Percentiles rank a stretch among this genome's conserved stretches.
Conservation (phyloP, 2,329 filamentous ascomycete genomes). For the Exophiala sideris region DNA sequence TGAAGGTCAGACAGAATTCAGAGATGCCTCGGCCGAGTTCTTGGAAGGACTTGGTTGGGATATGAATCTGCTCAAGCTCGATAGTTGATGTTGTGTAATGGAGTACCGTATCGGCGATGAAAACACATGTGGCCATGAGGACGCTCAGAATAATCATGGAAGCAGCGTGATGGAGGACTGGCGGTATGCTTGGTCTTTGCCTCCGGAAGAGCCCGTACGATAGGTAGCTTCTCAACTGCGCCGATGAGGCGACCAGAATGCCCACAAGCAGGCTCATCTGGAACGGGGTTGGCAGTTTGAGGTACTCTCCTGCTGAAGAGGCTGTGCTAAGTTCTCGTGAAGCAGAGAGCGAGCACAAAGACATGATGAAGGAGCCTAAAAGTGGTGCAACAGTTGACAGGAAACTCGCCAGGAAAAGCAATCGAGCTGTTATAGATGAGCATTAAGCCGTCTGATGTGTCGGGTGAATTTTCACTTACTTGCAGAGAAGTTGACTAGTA, state of each 20-base stretch:
- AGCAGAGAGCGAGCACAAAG: conserved; percentile 5
- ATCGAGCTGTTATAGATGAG: conserved; percentile 1
- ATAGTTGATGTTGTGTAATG: conserved; percentile 21
- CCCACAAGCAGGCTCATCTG: conserved; percentile 22
- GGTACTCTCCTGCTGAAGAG: conserved; percentile 3
- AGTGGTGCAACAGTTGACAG: conserved; percentile 19
- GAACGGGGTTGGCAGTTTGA: conserved; percentile 18
- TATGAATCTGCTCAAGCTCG: conserved; percentile 6
- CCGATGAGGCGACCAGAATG: conserved; percentile 14
- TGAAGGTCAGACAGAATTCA: conserved; percentile 16
- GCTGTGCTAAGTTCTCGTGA: conserved; percentile 5
- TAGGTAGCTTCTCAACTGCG: conserved; percentile 17
- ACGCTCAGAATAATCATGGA: conserved; percentile 10
- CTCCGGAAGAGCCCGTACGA: conserved; percentile 6
- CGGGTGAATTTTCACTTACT: too few species aligned
- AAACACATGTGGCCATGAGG: conserved; percentile 11
- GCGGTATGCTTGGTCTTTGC: conserved; percentile 8
- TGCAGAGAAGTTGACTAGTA: conserved; percentile 22
- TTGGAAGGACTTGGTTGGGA: conserved; percentile 2
- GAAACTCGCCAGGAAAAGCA: conserved; percentile 18
- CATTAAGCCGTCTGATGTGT: too few species aligned
- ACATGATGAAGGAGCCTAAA: conserved; percentile 19
- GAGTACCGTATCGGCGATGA: conserved; percentile 17
- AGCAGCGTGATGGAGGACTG: conserved; percentile 10
- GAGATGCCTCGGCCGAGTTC: conserved; percentile 16